Conservation (phyloP, 768 basidiomycete genomes). For the Lentinula guzmanii region DNA sequence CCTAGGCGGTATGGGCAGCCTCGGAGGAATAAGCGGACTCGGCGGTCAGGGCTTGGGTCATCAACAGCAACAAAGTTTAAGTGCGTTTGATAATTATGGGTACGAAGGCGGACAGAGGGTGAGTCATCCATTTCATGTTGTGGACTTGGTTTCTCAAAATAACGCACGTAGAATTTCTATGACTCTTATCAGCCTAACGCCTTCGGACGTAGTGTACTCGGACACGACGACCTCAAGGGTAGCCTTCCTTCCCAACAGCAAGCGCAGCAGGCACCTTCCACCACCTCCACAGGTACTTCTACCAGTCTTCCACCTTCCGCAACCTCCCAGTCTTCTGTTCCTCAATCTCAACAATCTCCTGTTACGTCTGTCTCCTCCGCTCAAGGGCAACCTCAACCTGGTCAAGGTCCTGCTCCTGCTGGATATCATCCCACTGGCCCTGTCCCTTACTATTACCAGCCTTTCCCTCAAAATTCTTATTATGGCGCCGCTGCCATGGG, state of each 20-base stretch:
- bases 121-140: conserved; percentile 17
- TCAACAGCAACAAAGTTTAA: conserved; percentile 53
- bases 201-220: conserved; percentile 61
- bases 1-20: conserved; percentile 8
- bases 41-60: conserved; percentile 35
- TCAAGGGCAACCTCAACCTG: conserved; percentile 53
- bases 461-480: conserved; percentile 56
- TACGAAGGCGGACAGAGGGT: conserved; percentile 67
- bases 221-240: conserved; percentile 74
- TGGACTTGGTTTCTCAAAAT: conserved; percentile 14
- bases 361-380: conserved; percentile 36
- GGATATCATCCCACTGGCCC: conserved; percentile 46
- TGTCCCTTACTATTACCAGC: conserved; percentile 52
- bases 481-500: conserved; percentile 41
- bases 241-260: conserved; percentile 56
- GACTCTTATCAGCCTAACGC: conserved; percentile 67
- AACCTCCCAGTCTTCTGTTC: conserved; percentile 37
- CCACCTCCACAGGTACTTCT: conserved; percentile 19
- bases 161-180: conserved; percentile 56
- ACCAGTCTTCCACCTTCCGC: conserved; percentile 41
- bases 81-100: conserved; percentile 64
- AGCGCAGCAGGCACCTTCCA: conserved; percentile 20
- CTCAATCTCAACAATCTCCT: conserved; percentile 38
- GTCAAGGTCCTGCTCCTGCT: conserved; percentile 31
- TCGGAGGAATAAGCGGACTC: conserved; percentile 6